Base-by-base conservation (phyloP, 768 basidiomycete species). In the Rhodotorula kratochvilovae region DNA sequence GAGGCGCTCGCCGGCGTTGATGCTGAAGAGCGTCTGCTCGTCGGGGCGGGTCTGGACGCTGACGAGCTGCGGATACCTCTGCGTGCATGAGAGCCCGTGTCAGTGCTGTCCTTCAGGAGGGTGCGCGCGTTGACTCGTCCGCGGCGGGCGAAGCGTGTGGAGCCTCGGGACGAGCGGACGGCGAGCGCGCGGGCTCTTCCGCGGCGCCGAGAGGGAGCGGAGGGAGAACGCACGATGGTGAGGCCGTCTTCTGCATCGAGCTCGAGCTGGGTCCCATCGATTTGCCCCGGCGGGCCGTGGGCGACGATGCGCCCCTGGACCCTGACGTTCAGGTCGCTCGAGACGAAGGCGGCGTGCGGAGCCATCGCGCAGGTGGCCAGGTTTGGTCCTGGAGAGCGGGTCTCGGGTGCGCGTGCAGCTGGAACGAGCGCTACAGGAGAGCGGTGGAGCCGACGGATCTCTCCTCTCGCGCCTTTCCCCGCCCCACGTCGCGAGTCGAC, bases 1-100 rank as follows among this genome's bases (percentile, higher is more conserved):
- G 55, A 74, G 70, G 11, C 50, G 29, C 16, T 70, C 48, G 33
- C 64, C 64, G 25, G 69, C 61, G 61, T 71, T 74, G 73, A 71
- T 68, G 43, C 61, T 66, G 15, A 29, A 50, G 27, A 71, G 61
- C 8, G 73, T 75, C 46, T 71, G 73, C 27, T 61, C 66, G 25
- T 68, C 61, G 12, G 70, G 67, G 10, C 48, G 62, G 1, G 67
- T 62, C 48, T 61, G 39, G 31, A 71, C 50, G 12, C 42, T 57
- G 31, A 69, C 53, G 10, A 75, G 61, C 19, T 65, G 33, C 31
- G 73, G 64, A 29, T 75, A 70, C 17, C 48, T 54, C 73, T 75
- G 63, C 39, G 16, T 2, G 39, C n/a, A 8, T 2, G 42, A 17
- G 27, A 39, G 35, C 3, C 15, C 11, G 29, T 1, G 68, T 63